Base-by-base conservation (phyloP, 1,284 basidiomycete genomes). In the Phenoliferia sp. region DNA sequence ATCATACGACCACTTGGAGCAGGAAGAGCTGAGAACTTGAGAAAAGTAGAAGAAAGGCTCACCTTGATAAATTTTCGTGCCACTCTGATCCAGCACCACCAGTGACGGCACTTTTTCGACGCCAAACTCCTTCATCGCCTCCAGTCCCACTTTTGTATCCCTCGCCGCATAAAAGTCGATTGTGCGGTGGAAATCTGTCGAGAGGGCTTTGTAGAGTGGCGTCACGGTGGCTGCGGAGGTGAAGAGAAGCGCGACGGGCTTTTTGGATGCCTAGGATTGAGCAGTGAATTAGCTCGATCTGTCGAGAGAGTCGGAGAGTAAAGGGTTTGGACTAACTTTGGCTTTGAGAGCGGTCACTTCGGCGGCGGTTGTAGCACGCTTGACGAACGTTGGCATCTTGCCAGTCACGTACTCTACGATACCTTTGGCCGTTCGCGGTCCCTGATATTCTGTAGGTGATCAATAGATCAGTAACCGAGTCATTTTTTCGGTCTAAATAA, bases 301-400 rank as follows among this genome's bases (percentile, higher is more conserved):
- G 10, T 3, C 10, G 50, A 60, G 34, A 9, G 35, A 29, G 5
- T 26, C 22, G 17, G 6, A 19, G 60, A 29, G 12, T 28, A 35
- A 28, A 10, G 58, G 29, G 3, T 12, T 33, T 16, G 35, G 36
- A 7, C 59, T 26, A 3, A 67, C 71, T 62, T 67, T 66, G 35
- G 54, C 56, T n/a, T 65, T 59, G 15, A 77, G 62, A 7, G 61
- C 66, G 9, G 65, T 56, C 28, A 74, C 50, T 19, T 76, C 74
- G 7, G 35, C 19, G 9, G 66, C 44, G 0, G 74, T 73, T 19
- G 74, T 71, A 5, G 80, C 70, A 57, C 79, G 79, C 66, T 78
- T 78, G 3, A 76, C 77, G n/a, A 76, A 75, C 34, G 77, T 76
- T 1, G 80, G 80, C 55, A 81, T 78, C 44, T 71, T 64, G 28